Percentiles rank a stretch among this genome's conserved stretches.
Evolutionary conservation across 1,284 basidiomycete genomes (phyloP).

Genomic region (Puccinia novopanici): DNA sequence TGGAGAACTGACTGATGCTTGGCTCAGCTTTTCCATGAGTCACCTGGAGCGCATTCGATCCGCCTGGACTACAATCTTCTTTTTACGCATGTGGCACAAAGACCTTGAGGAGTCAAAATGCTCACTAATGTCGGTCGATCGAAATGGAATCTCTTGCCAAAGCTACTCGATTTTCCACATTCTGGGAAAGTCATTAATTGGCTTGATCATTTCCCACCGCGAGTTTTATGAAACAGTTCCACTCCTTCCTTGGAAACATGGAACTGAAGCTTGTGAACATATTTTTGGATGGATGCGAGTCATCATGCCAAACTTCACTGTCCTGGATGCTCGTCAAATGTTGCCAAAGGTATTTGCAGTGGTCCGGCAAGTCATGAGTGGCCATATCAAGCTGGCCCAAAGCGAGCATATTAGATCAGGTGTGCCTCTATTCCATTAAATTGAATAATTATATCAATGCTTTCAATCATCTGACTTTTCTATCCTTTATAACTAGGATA

Average conservation of each 20-base stretch:
- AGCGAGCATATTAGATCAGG: slow-evolving; percentile 18
- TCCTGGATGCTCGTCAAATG: slow-evolving; percentile 26
- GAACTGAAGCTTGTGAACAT: slow-evolving; percentile 27
- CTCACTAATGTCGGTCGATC: background rate
- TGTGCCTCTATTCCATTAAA: background rate
- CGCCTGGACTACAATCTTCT: slow-evolving; percentile 6
- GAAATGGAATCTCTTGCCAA: slow-evolving; percentile 7
- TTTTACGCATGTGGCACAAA: slow-evolving; percentile 23
- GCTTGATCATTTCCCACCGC: slow-evolving; percentile 14
- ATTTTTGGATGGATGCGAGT: slow-evolving; percentile 1
- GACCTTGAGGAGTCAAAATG: background rate
- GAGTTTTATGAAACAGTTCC: slow-evolving; percentile 14
- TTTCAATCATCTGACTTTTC: too few species aligned
- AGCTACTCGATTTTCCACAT: slow-evolving; percentile 22
- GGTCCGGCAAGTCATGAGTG: slow-evolving; percentile 16
- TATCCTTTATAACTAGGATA: too few species aligned
- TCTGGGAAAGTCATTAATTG: slow-evolving; percentile 10
- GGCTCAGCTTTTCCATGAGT: slow-evolving; percentile 16
- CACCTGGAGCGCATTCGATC: slow-evolving; percentile 24
- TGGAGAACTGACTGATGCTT: slow-evolving; percentile 20
- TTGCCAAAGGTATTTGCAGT: slow-evolving; percentile 25
- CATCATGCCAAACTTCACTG: slow-evolving; percentile 13
- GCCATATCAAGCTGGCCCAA: slow-evolving; percentile 27
- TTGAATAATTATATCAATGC: too few species aligned
- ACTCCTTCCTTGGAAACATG: slow-evolving; percentile 37